These are phyloP conservation scores for Dryas integrifolia DNA, from an alignment of 331 rosid genomes.

Conservation along the genomic window DNA sequence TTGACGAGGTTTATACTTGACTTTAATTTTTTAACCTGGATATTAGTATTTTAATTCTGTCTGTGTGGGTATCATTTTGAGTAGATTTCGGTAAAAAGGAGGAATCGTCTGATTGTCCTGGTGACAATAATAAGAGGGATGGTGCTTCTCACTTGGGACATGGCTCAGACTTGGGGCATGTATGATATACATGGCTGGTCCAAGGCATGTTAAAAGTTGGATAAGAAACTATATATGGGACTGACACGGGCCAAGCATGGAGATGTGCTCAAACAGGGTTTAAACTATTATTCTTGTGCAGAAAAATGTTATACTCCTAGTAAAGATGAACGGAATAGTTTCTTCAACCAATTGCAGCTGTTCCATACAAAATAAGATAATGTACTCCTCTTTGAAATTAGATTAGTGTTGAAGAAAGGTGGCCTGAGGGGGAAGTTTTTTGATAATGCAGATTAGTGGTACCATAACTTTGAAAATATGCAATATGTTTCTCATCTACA, in stretches of 20 bases:
- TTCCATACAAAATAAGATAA: too few relatives aligned
- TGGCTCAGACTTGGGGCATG: conserved; percentile 6
- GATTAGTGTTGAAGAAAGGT: too few relatives aligned
- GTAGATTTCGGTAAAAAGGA: neutral
- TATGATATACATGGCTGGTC: conserved; percentile 9
- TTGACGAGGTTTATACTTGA: conserved; percentile 68
- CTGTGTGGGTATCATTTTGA: neutral
- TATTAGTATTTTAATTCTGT: conserved; percentile 26
- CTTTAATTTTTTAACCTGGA: conserved; percentile 15
- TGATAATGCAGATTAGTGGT: too few relatives aligned
- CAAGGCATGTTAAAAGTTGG: neutral
- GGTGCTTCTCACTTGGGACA: neutral
- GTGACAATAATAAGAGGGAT: neutral
- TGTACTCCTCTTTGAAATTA: too few relatives aligned
- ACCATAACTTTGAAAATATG: too few relatives aligned
- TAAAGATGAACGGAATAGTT: too few relatives aligned
- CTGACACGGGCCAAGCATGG: neutral
- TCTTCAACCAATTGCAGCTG: too few relatives aligned
- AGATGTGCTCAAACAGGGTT: neutral
- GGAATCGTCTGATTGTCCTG: neutral
- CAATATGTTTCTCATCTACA: too few relatives aligned
- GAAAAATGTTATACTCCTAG: too few relatives aligned
- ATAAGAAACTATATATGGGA: neutral
- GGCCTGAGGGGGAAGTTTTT: too few relatives aligned
- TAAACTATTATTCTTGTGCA: too few relatives aligned